Base-by-base conservation (phyloP, 2,329 filamentous ascomycete species). In the Neofusicoccum laricinum region DNA sequence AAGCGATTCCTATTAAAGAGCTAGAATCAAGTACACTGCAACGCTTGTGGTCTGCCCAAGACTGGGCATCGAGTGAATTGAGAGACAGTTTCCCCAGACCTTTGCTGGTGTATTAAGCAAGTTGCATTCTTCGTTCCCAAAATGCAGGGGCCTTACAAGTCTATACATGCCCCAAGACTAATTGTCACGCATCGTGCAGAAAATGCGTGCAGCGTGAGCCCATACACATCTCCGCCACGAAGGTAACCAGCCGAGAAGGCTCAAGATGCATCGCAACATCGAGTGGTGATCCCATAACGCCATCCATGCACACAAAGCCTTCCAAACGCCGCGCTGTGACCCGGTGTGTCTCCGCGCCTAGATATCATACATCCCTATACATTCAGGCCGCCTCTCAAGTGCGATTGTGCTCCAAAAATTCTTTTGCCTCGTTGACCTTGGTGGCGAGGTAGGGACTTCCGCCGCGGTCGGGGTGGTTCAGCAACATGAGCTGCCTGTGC, bases 361-460 rank as follows among this genome's bases (percentile, higher is more conserved):
- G 11, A 43, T 62, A 45, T 64, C 21, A 55, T 63, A 63, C 36
- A 48, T n/a, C 34, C 32, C 4, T 15, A 14, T 45, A 17, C 10
- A 8, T 19, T 46, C 25, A 7, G 36, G 15, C 32, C 15, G 5
- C 15, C 30, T 17, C 15, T 43, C 21, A 64, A 45, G 48, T 36
- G 2, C 50, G 34, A 43, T 57, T 59, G 79, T 97, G 97, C 76
- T 99, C 95, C 69, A 99, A 77, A 68, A 98, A 87, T 77, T 98
- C 94, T 79, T 99, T 99, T 43, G 95, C 95, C 78, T 99, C 95
- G 80, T 99, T 99, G 76, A 99, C 90, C 79, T 99, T 99, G 62
- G 93, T 97, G 14, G 95, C 95, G 49, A 99, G 82, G 76, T 98
- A 99, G 7, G 95, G 95, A 75, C 93, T 97, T 43, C 95, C 95